Conservation (phyloP, 768 basidiomycete genomes). For the Mycena capillaripes region DNA sequence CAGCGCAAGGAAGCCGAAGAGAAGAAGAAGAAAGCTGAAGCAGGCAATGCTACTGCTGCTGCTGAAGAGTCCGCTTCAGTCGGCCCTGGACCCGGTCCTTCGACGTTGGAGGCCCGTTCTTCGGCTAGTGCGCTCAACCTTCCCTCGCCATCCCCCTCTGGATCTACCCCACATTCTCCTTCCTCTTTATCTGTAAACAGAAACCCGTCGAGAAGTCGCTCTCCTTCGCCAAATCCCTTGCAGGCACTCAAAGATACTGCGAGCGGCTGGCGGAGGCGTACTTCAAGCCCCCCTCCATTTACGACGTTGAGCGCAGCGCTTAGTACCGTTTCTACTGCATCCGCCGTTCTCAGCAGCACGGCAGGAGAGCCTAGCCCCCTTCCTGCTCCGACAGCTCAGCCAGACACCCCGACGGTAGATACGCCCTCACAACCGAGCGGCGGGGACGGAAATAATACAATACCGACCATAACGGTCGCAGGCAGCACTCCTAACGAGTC, state of each 20-base stretch:
- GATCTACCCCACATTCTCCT: slow-evolving; percentile 42
- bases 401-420: no score
- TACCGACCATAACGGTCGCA: slow-evolving; percentile 43
- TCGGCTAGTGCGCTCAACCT: slow-evolving; percentile 39
- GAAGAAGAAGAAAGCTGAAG: slow-evolving; percentile 66
- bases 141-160: slow-evolving; percentile 42
- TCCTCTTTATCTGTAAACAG: slow-evolving; percentile 43
- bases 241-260: slow-evolving; percentile 47
- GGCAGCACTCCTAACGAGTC: slow-evolving; percentile 14
- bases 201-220: slow-evolving; percentile 54
- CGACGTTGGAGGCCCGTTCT: slow-evolving; percentile 47
- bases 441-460: slow-evolving; percentile 27
- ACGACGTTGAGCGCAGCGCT: slow-evolving; percentile 61
- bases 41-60: slow-evolving; percentile 48
- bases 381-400: no score
- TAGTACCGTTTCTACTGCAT: slow-evolving; percentile 61
- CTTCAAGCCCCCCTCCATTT: slow-evolving; percentile 57
- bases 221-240: slow-evolving; percentile 44
- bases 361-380: slow-evolving; percentile 32
- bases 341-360: slow-evolving; percentile 51
- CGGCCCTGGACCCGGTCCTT: slow-evolving; percentile 47
- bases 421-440: slow-evolving; percentile 3
- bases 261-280: slow-evolving; percentile 46
- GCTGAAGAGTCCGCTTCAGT: slow-evolving; percentile 41
- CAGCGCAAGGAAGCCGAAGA: slow-evolving; percentile 83